phyloP scores from a whole-genome alignment of 225 moss, liverwort and hornwort genomes.

The Physcomitrellopsis africana region DNA sequence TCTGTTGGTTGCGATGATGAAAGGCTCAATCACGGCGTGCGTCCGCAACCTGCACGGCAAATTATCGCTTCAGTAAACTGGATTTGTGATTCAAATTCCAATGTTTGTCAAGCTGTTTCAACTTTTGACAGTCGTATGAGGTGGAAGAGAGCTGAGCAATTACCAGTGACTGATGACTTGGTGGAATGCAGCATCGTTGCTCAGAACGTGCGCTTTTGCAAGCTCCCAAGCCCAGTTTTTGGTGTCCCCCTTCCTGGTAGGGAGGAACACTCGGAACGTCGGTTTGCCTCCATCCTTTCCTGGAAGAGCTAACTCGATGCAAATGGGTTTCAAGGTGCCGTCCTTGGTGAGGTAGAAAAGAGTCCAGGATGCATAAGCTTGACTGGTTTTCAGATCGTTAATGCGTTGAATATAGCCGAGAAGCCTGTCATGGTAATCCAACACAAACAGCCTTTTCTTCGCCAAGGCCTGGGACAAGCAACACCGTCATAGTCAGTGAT shows the following conservation, averaged over 20 bases:
- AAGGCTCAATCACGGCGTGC: slow-evolving; percentile 41
- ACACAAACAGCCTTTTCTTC: slow-evolving; percentile 49
- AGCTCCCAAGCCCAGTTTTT: slow-evolving; percentile 39
- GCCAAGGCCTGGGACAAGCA: slow-evolving; percentile 45
- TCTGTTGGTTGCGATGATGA: slow-evolving; percentile 44
- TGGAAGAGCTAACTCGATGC: slow-evolving; percentile 37
- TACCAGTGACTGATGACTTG: slow-evolving; percentile 53
- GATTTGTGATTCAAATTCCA: neutral
- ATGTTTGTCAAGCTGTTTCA: neutral
- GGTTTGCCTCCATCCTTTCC: neutral
- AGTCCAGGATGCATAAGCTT: slow-evolving; percentile 44
- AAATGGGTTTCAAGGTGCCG: slow-evolving; percentile 25
- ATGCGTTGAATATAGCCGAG: slow-evolving; percentile 51
- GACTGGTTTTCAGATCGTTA: slow-evolving; percentile 25
- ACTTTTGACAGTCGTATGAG: neutral
- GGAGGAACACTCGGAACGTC: slow-evolving; percentile 24
- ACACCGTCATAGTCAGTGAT: neutral
- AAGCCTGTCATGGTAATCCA: slow-evolving; percentile 65
- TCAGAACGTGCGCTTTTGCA: slow-evolving; percentile 33
- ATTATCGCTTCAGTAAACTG: neutral
- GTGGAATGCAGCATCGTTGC: slow-evolving; percentile 37
- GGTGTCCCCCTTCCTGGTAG: neutral
- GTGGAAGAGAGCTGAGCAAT: neutral
- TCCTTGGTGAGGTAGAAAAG: slow-evolving; percentile 35
- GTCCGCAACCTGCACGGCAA: slow-evolving; percentile 37